Evolutionary conservation across 2,329 filamentous ascomycete genomes (phyloP), one percentile per base, ranked within the genome.

Genomic region (Drechslera avenae): DNA sequence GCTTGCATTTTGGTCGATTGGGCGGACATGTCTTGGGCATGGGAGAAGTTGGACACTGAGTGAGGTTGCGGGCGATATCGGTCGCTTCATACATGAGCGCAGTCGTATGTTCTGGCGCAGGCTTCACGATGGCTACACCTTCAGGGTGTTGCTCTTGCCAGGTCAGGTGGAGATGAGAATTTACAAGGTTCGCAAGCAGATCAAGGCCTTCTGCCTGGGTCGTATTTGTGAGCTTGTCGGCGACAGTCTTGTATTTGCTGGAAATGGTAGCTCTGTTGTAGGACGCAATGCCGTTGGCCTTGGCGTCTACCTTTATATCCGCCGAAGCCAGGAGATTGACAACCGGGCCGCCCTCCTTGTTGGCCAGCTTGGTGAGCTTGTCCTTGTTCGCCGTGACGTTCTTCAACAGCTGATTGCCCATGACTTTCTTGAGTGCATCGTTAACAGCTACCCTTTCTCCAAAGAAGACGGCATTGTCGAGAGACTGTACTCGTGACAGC

Each of bases 41-140:
- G 0, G 91, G 89, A 0, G 85, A 86, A 13, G 84, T 77, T 1
- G 90, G 83, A 69, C 94, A 99, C 62, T 86, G 80, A 1, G 86
- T 84, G 4, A 99, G 84, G 47, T 89, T 86, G 23, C 84, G 80
- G 3, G 90, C 93, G 21, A 97, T 81, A 35, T 87, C 81, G 46
- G 87, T 76, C 3, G 88, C 88, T 30, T 87, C 85, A 47, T 84
- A 80, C 41, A 91, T 81, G 62, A 96, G 79, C 13, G 85, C 81
- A 1, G 88, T 89, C 32, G 89, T 93, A 69, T 91, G 86, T 43
- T 88, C 78, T 1, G 89, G 83, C 16, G 89, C 80, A 0, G 93
- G 91, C 70, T 95, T 92, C 35, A 96, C 78, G 3, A 97, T 85
- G 4, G 86, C 83, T 50, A 97, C 87, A 23, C 94, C 93, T 32